phyloP scores from a whole-genome alignment of 768 basidiomycete species.

The Mycena floridula region DNA sequence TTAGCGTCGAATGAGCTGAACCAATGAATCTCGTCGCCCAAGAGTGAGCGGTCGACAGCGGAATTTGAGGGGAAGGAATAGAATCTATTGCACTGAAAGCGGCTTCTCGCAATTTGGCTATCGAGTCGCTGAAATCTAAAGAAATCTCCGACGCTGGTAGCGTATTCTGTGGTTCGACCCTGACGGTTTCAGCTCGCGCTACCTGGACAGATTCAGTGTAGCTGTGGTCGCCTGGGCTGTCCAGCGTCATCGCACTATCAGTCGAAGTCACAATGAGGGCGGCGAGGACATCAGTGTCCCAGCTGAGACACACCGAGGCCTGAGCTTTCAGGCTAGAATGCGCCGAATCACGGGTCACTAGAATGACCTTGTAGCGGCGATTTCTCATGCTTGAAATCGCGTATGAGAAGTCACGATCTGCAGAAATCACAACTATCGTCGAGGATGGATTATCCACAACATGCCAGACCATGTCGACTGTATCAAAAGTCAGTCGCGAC shows the following conservation, averaged over 20 bases:
- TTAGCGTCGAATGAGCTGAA: too few species aligned
- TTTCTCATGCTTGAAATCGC: background rate
- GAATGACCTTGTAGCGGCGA: background rate
- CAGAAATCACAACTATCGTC: slow-evolving; percentile 1
- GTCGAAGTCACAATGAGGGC: background rate
- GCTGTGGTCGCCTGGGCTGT: too few species aligned
- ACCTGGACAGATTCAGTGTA: background rate
- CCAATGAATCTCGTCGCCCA: too few species aligned
- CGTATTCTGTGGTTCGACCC: background rate
- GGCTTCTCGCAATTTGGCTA: too few species aligned
- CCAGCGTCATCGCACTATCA: background rate
- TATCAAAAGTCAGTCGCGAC: background rate
- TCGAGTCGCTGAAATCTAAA: too few species aligned
- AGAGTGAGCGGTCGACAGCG: too few species aligned
- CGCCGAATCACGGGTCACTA: background rate
- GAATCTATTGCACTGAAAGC: too few species aligned
- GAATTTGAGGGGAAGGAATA: too few species aligned
- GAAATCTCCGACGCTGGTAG: background rate
- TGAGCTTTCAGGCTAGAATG: background rate
- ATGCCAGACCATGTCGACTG: background rate
- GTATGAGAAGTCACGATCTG: background rate
- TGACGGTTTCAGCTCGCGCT: background rate
- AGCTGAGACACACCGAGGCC: background rate
- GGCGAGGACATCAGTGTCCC: background rate
- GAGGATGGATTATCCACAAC: background rate